Evolutionary conservation across 2,329 filamentous ascomycete species (phyloP).

Genomic region (Xylariomycetidae sp.): DNA sequence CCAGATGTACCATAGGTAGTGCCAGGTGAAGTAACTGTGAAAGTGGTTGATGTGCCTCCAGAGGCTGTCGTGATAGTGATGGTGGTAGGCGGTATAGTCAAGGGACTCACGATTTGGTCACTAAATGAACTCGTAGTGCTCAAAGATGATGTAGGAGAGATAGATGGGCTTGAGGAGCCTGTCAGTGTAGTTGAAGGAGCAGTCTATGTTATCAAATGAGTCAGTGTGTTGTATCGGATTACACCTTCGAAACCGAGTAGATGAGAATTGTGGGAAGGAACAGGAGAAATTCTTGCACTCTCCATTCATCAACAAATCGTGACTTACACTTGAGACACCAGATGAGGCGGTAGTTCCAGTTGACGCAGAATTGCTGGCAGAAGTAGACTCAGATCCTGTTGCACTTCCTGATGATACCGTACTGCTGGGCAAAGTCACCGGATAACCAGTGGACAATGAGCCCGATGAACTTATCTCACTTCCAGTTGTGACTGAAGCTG

Average conservation of each 20-base stretch:
- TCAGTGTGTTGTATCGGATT: no score
- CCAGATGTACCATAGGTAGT: conserved; percentile 17
- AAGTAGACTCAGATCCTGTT: no score
- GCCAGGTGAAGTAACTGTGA: conserved; percentile 15
- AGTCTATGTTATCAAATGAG: no score
- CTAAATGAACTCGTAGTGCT: background rate
- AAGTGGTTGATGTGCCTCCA: conserved; percentile 12
- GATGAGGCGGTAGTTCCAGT: conserved; percentile 3
- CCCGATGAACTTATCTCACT: no score
- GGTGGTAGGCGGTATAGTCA: background rate
- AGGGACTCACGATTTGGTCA: background rate
- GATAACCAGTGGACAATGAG: background rate
- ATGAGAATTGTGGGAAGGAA: no score
- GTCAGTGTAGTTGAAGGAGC: background rate
- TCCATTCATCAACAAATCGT: background rate
- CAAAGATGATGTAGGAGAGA: background rate
- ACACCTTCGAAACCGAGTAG: no score
- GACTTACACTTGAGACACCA: conserved; percentile 1
- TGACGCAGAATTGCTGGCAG: conserved; percentile 3
- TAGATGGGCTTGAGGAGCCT: background rate
- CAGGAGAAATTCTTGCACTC: background rate
- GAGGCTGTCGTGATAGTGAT: conserved; percentile 13
- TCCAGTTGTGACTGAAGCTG: no score
- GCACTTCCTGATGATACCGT: conserved; percentile 2
- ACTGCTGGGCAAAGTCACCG: conserved; percentile 4